phyloP scores from a whole-genome alignment of 345 rosid genomes.

The Hypericum perforatum region DNA sequence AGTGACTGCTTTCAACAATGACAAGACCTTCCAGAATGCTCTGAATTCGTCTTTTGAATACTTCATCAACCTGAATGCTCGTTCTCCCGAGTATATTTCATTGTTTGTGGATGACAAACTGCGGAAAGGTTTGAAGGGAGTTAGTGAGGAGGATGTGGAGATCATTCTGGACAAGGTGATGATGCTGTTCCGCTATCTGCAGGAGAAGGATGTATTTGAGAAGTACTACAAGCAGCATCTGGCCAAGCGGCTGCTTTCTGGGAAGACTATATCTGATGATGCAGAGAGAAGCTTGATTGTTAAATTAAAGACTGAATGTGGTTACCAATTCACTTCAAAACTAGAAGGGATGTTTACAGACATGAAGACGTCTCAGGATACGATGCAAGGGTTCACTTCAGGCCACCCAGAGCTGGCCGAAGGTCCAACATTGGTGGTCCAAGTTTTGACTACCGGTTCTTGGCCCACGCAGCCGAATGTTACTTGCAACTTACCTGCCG shows the following conservation, averaged over 20 bases:
- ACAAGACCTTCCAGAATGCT: slow-evolving; percentile 93
- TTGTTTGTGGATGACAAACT: slow-evolving; percentile 92
- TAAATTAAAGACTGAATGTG: slow-evolving; percentile 96
- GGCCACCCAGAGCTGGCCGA: slow-evolving; percentile 74
- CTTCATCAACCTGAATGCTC: slow-evolving; percentile 81
- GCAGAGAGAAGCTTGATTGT: slow-evolving; percentile 94
- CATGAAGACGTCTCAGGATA: slow-evolving; percentile 97
- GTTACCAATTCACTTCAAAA: slow-evolving; percentile 94
- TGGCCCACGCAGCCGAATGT: slow-evolving; percentile 92
- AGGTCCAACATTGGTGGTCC: slow-evolving; percentile 81
- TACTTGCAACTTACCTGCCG: slow-evolving; percentile 84
- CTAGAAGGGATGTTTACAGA: slow-evolving; percentile 98
- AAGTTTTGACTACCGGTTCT: slow-evolving; percentile 89
- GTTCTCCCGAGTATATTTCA: slow-evolving; percentile 95
- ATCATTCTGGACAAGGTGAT: slow-evolving; percentile 89
- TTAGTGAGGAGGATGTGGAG: slow-evolving; percentile 87
- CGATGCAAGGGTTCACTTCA: slow-evolving; percentile 70
- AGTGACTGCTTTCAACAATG: slow-evolving; percentile 59
- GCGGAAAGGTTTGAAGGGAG: slow-evolving; percentile 85
- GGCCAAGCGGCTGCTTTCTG: slow-evolving; percentile 91
- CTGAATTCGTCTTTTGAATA: slow-evolving; percentile 85
- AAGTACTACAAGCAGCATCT: slow-evolving; percentile 97
- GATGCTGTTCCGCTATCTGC: slow-evolving; percentile 98
- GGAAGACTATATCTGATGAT: slow-evolving; percentile 88
- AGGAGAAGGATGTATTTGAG: slow-evolving; percentile 95